phyloP scores from a whole-genome alignment of 192 early-diverging fungal species.

The Coemansia sp. region DNA sequence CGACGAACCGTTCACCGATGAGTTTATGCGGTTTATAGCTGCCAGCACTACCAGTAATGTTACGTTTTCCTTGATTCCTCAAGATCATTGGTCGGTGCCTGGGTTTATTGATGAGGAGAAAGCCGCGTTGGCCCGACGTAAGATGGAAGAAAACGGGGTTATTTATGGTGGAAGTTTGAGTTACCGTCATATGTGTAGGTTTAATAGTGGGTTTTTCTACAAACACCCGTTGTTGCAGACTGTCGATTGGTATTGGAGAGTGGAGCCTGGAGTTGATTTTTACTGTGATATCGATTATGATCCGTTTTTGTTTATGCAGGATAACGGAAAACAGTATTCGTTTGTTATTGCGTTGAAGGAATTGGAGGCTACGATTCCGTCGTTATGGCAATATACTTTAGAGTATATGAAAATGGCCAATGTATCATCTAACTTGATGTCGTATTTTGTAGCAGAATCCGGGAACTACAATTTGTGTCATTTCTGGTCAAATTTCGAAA shows the following conservation, averaged over 20 bases:
- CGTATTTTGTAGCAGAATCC: constrained; percentile 26
- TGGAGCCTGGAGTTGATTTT: constrained; percentile 83
- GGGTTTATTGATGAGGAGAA: constrained; percentile 42
- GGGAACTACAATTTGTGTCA: constrained; percentile 70
- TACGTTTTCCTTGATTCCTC: constrained; percentile 57
- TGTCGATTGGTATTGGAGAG: constrained; percentile 86
- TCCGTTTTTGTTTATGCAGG: constrained; percentile 77
- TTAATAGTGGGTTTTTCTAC: constrained; percentile 56
- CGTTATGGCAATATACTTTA: constrained; percentile 56
- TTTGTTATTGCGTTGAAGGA: constrained; percentile 61
- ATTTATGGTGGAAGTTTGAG: constrained; percentile 73
- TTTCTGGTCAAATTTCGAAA: constrained; percentile 85
- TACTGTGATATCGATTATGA: constrained; percentile 82
- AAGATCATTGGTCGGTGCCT: constrained; percentile 57
- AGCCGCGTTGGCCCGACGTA: constrained; percentile 38
- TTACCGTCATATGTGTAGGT: constrained; percentile 91
- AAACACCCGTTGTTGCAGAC: constrained; percentile 66
- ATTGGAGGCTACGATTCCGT: constrained; percentile 53
- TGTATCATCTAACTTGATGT: constrained; percentile 34
- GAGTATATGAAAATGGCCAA: constrained; percentile 44
- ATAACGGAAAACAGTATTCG: constrained; percentile 72
- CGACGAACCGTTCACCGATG: constrained; percentile 60
- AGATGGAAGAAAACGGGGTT: constrained; percentile 63
- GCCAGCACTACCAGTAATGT: constrained; percentile 57
- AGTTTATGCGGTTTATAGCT: constrained; percentile 50